Evolutionary conservation across 345 rosid species (phyloP).

Genomic region (Firmiana major): DNA sequence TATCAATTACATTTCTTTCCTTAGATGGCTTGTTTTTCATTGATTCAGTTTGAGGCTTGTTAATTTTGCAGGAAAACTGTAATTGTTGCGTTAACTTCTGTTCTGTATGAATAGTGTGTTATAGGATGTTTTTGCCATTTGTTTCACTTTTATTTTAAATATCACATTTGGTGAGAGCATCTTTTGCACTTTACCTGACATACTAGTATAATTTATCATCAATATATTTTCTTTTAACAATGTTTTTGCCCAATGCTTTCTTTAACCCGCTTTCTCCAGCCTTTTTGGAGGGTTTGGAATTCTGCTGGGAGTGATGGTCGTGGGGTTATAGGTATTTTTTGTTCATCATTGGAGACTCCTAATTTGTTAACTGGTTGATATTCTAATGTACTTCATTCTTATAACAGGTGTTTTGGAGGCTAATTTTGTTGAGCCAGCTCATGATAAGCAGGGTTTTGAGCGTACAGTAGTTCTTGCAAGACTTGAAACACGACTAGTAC

Average conservation of each 20-base stretch:
- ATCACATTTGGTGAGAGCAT: background rate
- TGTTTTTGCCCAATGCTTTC: background rate
- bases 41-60: background rate
- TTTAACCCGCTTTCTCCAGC: slow-evolving; percentile 39
- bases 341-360: slow-evolving; percentile 7
- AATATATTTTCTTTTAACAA: background rate
- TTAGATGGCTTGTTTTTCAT: background rate
- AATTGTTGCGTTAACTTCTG: background rate
- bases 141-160: background rate
- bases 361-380: background rate
- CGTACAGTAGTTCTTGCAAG: slow-evolving; percentile 86
- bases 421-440: slow-evolving; percentile 94
- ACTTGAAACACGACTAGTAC: slow-evolving; percentile 67
- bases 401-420: slow-evolving; percentile 83
- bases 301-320: slow-evolving; percentile 94
- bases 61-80: background rate
- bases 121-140: background rate
- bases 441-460: slow-evolving; percentile 96
- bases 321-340: slow-evolving; percentile 72
- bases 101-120: too few relatives aligned
- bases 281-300: slow-evolving; percentile 99
- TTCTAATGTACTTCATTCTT: slow-evolving; percentile 21
- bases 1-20: background rate
- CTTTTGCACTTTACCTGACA: background rate
- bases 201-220: background rate